Evolutionary conservation across 164 flowering plant species (phyloP).

Genomic region (Piper betle): DNA sequence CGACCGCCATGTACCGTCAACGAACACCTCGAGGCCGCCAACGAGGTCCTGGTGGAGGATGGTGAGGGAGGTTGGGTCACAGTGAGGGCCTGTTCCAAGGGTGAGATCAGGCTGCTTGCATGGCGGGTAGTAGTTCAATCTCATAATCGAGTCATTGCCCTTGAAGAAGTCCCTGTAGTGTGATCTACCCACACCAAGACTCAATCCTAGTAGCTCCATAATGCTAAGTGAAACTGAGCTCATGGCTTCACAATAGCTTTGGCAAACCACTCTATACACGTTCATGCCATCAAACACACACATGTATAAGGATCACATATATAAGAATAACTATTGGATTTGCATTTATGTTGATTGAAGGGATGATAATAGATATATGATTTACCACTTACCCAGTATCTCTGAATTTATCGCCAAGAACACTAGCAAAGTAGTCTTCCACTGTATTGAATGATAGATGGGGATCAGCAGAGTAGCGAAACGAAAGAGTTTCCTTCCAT

Average conservation of each 20-base stretch:
- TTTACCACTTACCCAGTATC: constrained; percentile 35
- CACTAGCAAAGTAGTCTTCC: constrained; percentile 28
- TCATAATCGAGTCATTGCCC: constrained; percentile 68
- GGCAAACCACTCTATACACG: constrained; percentile 44
- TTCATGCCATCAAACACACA: background rate
- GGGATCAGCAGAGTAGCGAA: constrained; percentile 27
- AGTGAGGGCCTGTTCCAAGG: constrained; percentile 82
- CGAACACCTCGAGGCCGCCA: constrained; percentile 71
- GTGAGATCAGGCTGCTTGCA: constrained; percentile 68
- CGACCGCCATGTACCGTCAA: constrained; percentile 47
- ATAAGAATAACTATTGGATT: background rate
- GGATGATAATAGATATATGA: background rate
- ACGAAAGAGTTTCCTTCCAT: constrained; percentile 85
- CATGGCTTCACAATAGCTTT: constrained; percentile 65
- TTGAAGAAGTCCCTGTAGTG: constrained; percentile 47
- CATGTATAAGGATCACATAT: background rate
- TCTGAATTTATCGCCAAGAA: constrained; percentile 37
- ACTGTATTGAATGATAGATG: constrained; percentile 17
- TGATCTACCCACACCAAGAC: constrained; percentile 38
- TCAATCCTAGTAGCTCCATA: constrained; percentile 67
- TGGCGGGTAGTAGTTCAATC: constrained; percentile 71
- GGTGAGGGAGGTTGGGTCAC: constrained; percentile 78
- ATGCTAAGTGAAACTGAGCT: constrained; percentile 47
- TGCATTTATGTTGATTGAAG: background rate
- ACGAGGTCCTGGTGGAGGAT: constrained; percentile 81